phyloP scores from a whole-genome alignment of 768 basidiomycete species.

The Leccinellum rugosiceps region DNA sequence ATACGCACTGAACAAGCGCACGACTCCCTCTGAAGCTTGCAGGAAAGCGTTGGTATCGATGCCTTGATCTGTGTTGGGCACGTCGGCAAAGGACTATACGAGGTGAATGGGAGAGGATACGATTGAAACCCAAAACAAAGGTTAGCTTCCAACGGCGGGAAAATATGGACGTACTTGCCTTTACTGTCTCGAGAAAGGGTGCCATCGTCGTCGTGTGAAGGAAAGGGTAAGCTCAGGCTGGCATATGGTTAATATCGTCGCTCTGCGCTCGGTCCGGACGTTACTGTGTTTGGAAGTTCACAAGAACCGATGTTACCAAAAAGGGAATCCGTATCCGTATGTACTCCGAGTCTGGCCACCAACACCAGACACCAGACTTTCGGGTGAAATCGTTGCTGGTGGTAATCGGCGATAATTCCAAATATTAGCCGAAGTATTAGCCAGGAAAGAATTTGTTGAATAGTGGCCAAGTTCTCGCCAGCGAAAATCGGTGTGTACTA shows the following conservation, averaged over 20 bases:
- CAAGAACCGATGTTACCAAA: neutral
- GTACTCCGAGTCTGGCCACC: too few species aligned
- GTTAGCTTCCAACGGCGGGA: neutral
- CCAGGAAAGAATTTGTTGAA: too few species aligned
- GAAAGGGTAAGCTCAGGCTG: neutral
- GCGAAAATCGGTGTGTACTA: too few species aligned
- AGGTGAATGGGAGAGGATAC: neutral
- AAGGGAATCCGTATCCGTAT: neutral
- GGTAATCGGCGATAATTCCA: too few species aligned
- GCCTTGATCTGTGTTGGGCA: conserved; percentile 79
- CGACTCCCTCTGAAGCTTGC: conserved; percentile 84
- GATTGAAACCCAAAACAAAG: neutral
- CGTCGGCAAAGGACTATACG: conserved; percentile 86
- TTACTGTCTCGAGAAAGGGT: conserved; percentile 71
- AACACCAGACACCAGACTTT: too few species aligned
- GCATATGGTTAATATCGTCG: neutral
- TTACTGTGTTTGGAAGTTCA: neutral
- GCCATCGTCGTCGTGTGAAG: conserved; percentile 47
- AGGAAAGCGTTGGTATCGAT: conserved; percentile 87
- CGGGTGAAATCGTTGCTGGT: too few species aligned
- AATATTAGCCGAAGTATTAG: too few species aligned
- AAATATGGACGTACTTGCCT: conserved; percentile 36
- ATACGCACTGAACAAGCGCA: conserved; percentile 81
- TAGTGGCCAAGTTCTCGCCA: too few species aligned
- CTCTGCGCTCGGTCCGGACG: neutral